Base-by-base conservation (phyloP, 2,329 filamentous ascomycete genomes). In the Mariannaea elegans region DNA sequence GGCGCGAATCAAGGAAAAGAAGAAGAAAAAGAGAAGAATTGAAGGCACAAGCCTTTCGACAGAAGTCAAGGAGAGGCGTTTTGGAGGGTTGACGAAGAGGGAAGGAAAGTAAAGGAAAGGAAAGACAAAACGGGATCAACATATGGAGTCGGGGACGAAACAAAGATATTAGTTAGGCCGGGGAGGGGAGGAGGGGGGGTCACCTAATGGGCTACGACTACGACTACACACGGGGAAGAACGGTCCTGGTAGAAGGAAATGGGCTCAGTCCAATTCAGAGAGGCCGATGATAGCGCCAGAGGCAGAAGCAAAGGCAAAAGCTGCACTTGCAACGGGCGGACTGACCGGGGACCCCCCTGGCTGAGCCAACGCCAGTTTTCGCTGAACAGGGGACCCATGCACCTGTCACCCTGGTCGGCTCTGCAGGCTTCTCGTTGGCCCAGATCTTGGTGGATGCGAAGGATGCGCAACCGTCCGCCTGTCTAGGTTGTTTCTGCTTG, bases 141-240 rank as follows among this genome's bases (percentile, higher is more conserved):
- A 45, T 48, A 39, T 54, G 49, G 46, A 54, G 38, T 50, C 63
- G 59, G 64, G 66, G 64, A 69, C 63, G 68, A 70, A 71, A 70
- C 68, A 71, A 67, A 67, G 65, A 69, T 69, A 70, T 69, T 53
- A 58, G 53, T 67, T 53, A 58, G 45, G 42, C 34, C 23, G 45
- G 19, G 48, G 19, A 42, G 56, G 48, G 12, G 38, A 18, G 39
- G 39, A 7, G 7, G 38, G 38, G 4, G 2, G 34, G 38, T 23
- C 14, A 9, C 13, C 10, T n/a, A 36, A n/a, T 36, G 14, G 32
- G 31, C 32, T 38, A 16, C 14, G 42, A 31, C 27, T 36, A 36
- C 14, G 38, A 36, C 29, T 21, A 38, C 38, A 52, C 49, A 27
- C 24, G 9, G 24, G 24, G 24, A 27, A 27, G 24, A 27, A 6